A percentile compares a stretch with the other conserved stretches of the same genome.
Evolutionary conservation across 106 monocot genomes (phyloP).

Genomic region (Dendrobium huoshanense): DNA sequence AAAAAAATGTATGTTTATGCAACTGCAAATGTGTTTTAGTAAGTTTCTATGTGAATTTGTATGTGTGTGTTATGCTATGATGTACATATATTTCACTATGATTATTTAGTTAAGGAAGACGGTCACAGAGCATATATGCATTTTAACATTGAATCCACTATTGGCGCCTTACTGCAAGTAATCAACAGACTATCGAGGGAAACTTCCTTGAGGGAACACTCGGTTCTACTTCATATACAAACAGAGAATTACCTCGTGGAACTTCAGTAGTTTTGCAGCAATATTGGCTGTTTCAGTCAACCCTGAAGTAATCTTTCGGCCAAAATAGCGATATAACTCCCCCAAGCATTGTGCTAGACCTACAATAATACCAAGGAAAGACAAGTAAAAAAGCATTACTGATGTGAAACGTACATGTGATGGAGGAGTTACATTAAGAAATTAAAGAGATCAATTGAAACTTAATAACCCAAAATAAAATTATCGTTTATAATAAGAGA

Average conservation of each 20-base stretch:
- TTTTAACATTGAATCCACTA: not conserved
- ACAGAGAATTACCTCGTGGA: constrained; percentile 60
- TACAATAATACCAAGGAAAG: constrained; percentile 23
- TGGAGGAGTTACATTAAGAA: no score
- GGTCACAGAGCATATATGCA: not conserved
- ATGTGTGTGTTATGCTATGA: not conserved
- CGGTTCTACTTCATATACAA: not conserved
- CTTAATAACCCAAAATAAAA: no score
- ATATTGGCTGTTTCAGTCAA: constrained; percentile 80
- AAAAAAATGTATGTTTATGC: not conserved
- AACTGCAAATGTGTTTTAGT: not conserved
- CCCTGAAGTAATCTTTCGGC: constrained; percentile 88
- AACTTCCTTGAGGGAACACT: not conserved
- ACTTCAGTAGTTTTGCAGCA: constrained; percentile 81
- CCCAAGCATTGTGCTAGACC: constrained; percentile 92
- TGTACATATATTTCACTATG: not conserved
- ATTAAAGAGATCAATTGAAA: no score
- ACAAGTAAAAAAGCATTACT: not conserved
- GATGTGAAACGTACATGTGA: no score
- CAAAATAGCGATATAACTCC: constrained; percentile 84
- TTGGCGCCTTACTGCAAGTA: not conserved
- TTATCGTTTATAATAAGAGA: no score
- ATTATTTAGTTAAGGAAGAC: not conserved
- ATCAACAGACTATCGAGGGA: not conserved
- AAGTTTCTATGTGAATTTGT: not conserved